Base-by-base conservation (phyloP, 108 stramenopile species). In the Cyclotella sp. region DNA sequence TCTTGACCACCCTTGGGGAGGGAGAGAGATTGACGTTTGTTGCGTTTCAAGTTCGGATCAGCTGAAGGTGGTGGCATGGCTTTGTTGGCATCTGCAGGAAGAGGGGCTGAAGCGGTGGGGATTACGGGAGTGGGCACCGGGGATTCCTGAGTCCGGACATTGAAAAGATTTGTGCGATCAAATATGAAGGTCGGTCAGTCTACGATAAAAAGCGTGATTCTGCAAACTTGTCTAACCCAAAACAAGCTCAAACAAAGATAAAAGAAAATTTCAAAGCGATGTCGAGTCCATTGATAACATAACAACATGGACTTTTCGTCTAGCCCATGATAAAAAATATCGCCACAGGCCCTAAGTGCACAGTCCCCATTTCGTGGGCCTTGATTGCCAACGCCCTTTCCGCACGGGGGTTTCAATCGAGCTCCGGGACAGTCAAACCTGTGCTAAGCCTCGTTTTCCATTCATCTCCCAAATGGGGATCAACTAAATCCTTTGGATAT, bases 11-110 rank as follows among this genome's bases (percentile, higher is more conserved):
- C 47, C 62, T 68, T 70, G 53, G 79, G 40, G 52, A 81, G 57
- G 53, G 79, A 81, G 30, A 81, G 73, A 52, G 79, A 81, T 28
- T 81, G 72, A 41, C 79, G 79, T 21, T 63, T 70, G 59, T 74
- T 75, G 40, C 45, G 68, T 29, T 81, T 81, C n/a, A 22, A 42
- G 30, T 26, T 60, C 27, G 19, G 59, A 43, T 73, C 72, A 13
- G 65, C 9, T 3, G 68, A 24, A 16, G 72, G 27, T 21, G 61
- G 22, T 3, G 62, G 14, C 21, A 53, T 43, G 15, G 29, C 58
- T 51, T 70, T 51, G 1, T 63, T 49, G 12, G 68, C 44, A n/a
- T 53, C 76, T 22, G 67, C 42, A 28, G 57, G 27, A 15, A 34
- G 4, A 34, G 57, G 13, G 18, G 62, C 30, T 13, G 61, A 43